phyloP scores from a whole-genome alignment of 73 alveolate genomes.

The Symbiodinium natans region DNA sequence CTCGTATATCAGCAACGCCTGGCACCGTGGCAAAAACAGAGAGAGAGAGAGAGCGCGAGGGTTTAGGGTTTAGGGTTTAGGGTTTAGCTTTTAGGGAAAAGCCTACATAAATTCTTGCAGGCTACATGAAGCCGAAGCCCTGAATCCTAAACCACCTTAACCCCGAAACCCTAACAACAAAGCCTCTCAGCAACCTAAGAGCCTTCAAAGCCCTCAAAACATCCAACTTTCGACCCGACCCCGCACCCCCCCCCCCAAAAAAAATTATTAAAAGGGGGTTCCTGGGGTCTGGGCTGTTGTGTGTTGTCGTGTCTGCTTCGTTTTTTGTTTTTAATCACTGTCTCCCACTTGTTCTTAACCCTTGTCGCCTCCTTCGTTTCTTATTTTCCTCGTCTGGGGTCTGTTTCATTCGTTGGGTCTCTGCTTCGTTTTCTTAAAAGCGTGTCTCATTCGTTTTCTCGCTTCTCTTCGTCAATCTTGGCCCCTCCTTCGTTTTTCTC shows the following conservation, averaged over 20 bases:
- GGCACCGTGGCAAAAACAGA: no score
- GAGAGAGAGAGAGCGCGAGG: no score
- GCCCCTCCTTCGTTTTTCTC: not conserved
- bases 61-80: not conserved
- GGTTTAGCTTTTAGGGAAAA: not conserved
- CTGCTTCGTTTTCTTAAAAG: not conserved
- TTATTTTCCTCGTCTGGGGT: not conserved
- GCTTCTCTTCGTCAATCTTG: not conserved
- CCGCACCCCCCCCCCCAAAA: no score
- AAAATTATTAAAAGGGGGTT: not conserved
- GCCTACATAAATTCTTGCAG: not conserved
- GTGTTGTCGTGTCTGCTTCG: not conserved
- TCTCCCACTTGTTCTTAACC: not conserved
- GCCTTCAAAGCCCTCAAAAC: no score
- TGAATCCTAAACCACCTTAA: not conserved
- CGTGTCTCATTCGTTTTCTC: not conserved
- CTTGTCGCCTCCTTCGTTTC: not conserved
- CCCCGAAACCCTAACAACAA: not conserved
- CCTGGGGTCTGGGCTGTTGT: not conserved
- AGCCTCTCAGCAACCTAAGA: no score
- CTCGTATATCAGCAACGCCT: constrained; percentile 64
- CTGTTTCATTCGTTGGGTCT: not conserved
- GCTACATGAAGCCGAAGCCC: not conserved
- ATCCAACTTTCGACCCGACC: no score
- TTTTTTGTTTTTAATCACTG: not conserved